Percentiles rank a stretch among this genome's conserved stretches.
Evolutionary conservation across 108 stramenopile genomes (phyloP).

Genomic region (Stephanodiscus minutulus): DNA sequence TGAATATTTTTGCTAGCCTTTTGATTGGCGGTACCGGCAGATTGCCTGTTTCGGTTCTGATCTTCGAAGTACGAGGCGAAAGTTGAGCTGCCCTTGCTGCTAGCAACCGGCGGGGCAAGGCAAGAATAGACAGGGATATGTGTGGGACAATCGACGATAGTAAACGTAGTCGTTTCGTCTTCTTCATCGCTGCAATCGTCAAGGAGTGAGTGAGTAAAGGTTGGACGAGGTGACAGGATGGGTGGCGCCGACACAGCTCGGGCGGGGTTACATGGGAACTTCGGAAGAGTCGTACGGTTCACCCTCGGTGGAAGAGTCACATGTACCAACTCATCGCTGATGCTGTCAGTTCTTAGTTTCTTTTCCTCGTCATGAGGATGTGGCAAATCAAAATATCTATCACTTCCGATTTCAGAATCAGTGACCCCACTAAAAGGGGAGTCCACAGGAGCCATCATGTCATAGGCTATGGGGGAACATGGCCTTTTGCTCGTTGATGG

Average conservation of each 20-base stretch:
- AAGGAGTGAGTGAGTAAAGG: conserved; percentile 42
- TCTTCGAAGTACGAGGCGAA: conserved; percentile 21
- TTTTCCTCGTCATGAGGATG: neutral
- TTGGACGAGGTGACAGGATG: conserved; percentile 16
- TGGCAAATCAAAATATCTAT: conserved; percentile 35
- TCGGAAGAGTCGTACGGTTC: conserved; percentile 19
- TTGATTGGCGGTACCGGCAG: conserved; percentile 1
- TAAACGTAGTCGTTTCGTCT: conserved; percentile 33
- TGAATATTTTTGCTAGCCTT: conserved; percentile 43
- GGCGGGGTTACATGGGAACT: neutral
- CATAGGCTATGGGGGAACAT: conserved; percentile 16
- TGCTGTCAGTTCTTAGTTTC: neutral
- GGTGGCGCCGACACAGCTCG: neutral
- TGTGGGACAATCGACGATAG: conserved; percentile 32
- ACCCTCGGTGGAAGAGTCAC: conserved; percentile 27
- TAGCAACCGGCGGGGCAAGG: conserved; percentile 9
- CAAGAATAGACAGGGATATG: conserved; percentile 22
- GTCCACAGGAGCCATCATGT: conserved; percentile 4
- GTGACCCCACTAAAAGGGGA: conserved; percentile 16
- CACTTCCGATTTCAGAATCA: conserved; percentile 37
- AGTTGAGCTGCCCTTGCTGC: conserved; percentile 4
- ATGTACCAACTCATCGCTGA: conserved; percentile 1
- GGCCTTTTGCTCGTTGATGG: conserved; percentile 6
- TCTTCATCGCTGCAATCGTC: conserved; percentile 56
- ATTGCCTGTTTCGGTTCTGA: conserved; percentile 10